Percentiles rank a stretch among this genome's conserved stretches.
phyloP scores from a whole-genome alignment of 2,329 filamentous ascomycete genomes.

The Colletotrichum sp. region DNA sequence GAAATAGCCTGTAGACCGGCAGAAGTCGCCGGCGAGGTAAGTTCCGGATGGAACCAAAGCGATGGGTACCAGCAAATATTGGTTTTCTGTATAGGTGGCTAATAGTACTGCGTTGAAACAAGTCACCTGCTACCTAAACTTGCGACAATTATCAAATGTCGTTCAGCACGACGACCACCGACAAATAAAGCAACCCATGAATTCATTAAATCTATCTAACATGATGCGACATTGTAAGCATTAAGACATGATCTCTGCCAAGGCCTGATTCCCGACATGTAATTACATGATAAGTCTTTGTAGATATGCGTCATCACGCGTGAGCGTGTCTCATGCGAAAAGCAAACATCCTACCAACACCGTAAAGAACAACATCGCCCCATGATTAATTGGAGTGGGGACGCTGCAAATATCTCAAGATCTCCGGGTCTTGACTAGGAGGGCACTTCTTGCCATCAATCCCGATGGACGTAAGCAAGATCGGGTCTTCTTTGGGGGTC shows the following conservation, averaged over 20 bases:
- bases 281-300: not conserved
- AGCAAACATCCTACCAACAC: not conserved
- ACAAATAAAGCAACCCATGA: not conserved
- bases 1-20: constrained; percentile 3
- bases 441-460: constrained; percentile 32
- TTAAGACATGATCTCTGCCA: not conserved
- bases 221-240: not conserved
- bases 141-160: not conserved
- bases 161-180: not conserved
- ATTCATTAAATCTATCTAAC: not conserved
- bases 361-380: not conserved
- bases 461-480: constrained; percentile 33
- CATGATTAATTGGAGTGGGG: not conserved
- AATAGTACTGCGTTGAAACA: not conserved
- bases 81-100: not conserved
- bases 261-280: not conserved
- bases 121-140: not conserved
- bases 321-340: not conserved
- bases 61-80: not conserved
- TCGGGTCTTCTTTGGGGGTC: constrained; percentile 44
- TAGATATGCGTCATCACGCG: not conserved
- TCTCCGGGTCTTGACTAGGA: constrained; percentile 43
- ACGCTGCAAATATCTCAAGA: constrained; percentile 26
- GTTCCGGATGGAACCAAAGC: not conserved
- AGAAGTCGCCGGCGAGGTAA: not conserved